Base-by-base conservation (phyloP, 495 filamentous ascomycete genomes). In the Penicillium odoratum region DNA sequence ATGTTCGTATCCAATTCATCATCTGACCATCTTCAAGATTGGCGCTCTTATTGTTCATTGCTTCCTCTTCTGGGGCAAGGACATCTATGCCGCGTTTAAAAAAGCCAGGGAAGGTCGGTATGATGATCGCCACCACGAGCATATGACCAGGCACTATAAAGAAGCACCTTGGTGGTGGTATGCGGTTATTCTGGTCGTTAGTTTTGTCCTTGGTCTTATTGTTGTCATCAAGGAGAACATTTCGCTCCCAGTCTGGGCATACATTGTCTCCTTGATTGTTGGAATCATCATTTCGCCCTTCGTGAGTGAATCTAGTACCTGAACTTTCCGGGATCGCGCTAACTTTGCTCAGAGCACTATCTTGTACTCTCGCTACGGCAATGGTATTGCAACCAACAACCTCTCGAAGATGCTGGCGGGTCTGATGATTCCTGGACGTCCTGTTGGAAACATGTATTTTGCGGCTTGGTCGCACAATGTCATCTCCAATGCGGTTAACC, bases 141-240 rank as follows among this genome's bases (percentile, higher is more conserved):
- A 69, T 55, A 78, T 73, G 72, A 69, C 75, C 15, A 61, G 62
- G 31, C 55, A 68, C 46, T 85, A 85, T 63, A 74, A 79, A 40
- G 81, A 83, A 57, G 65, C 69, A 3, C 82, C 84, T 5, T 69
- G 70, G 62, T 83, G 78, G 78, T 86, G 84, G 84, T 87, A 81
- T 44, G 61, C 63, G 0, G 52, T 55, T 0, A 64, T 82, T 3
- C 67, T 86, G 13, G 58, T 81, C 26, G 45, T 72, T 28, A 78
- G 75, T 45, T 80, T 83, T 48, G 55, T 81, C 33, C 67, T 81
- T 2, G 84, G 80, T 6, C 61, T 86, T 9, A 69, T 76, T 30
- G 73, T 75, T 11, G 73, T 75, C 26, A 69, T 79, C 52, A 73
- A 74, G 58, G 75, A 77, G 43, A 63, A 81, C 8, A 76, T 77